Base-by-base conservation (phyloP, 108 stramenopile species). In the Skeletonema grethae region DNA sequence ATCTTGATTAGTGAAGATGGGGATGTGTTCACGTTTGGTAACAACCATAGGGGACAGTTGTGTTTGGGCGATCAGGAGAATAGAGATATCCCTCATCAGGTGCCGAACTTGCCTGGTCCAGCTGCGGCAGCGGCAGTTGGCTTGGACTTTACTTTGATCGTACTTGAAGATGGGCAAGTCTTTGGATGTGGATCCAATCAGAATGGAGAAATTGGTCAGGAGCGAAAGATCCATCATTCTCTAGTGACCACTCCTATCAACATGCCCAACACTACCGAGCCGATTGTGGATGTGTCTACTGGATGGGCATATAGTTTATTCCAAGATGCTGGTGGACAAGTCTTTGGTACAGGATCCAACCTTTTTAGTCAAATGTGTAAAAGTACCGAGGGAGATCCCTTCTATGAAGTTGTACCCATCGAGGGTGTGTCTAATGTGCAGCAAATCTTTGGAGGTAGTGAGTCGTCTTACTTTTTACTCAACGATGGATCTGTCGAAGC, bases 121-220 rank as follows among this genome's bases (percentile, higher is more conserved):
- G 75, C 74, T 45, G 61, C 24, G 3, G 72, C 61, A 18, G 70
- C 70, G 8, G 65, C 72, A 22, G 80, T 64, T n/a, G 80, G 80
- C 16, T 45, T 78, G 22, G 76, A 82, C 68, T 77, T 78, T 58
- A 71, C 75, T 2, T 64, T 78, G 11, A 77, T 72, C 25, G 34
- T 74, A 16, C 59, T 68, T 2, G 34, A 12, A 38, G 80, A 78
- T 35, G 80, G 80, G 39, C 32, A 38, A n/a, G 70, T 72, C 38
- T 82, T 73, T 60, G 75, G 69, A 18, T 82, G 76, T 15, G 80
- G 80, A 15, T 39, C 34, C 25, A 82, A 82, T 41, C 62, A 67
- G 11, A 34, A 73, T 45, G 76, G 80, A 20, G 72, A 78, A 66
- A 39, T 77, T 35, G 80, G 80, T 24, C 46, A 72, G 31, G 80